Evolutionary conservation across 768 basidiomycete genomes (phyloP).

Genomic region (Amanita muscaria): DNA sequence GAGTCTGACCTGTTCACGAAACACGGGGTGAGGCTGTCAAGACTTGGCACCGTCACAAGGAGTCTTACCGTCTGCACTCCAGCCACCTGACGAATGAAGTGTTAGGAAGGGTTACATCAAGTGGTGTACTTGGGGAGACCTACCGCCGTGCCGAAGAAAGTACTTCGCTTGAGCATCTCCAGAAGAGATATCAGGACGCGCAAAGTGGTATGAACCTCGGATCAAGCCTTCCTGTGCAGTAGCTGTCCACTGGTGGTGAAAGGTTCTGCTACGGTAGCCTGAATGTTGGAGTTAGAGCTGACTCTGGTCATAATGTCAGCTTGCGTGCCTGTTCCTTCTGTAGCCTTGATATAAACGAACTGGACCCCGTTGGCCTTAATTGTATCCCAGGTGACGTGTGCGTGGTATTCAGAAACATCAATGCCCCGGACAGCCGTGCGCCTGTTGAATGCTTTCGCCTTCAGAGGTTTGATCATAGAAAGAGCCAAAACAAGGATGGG

Average conservation of each 20-base stretch:
- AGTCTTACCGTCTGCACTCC: constrained; percentile 34
- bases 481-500: not conserved
- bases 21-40: not conserved
- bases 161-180: constrained; percentile 52
- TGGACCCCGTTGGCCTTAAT: constrained; percentile 42
- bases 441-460: constrained; percentile 22
- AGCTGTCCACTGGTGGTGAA: constrained; percentile 43
- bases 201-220: constrained; percentile 55
- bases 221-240: constrained; percentile 48
- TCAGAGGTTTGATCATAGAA: not conserved
- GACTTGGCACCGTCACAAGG: constrained; percentile 1
- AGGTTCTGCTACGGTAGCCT: constrained; percentile 34
- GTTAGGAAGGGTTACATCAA: too few relatives aligned
- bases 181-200: constrained; percentile 40
- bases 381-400: constrained; percentile 39
- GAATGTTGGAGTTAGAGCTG: not conserved
- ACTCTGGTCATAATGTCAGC: not conserved
- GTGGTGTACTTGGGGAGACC: constrained; percentile 6
- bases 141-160: constrained; percentile 50
- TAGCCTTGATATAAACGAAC: constrained; percentile 62
- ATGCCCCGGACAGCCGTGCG: constrained; percentile 32
- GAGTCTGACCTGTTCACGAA: constrained; percentile 30
- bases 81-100: constrained; percentile 29
- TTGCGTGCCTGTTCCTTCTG: constrained; percentile 43
- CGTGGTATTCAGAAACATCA: constrained; percentile 46